phyloP scores from a whole-genome alignment of 176 grass and related monocot genomes.

The Pontederia crassipes region DNA sequence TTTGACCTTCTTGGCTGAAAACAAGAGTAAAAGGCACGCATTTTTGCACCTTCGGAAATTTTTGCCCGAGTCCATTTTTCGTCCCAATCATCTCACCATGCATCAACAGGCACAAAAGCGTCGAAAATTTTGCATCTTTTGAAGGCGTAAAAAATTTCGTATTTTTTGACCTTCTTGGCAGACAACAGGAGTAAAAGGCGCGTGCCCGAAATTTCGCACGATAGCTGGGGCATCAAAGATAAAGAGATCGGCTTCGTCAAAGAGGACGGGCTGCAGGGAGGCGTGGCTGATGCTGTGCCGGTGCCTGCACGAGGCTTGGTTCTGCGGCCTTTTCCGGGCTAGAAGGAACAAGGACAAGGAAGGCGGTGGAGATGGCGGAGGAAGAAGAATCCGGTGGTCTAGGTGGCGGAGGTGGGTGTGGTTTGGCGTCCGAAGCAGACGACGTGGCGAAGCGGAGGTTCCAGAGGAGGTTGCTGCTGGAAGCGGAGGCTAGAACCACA shows the following conservation, averaged over 20 bases:
- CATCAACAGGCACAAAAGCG: too few relatives aligned
- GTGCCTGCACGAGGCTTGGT: conserved; percentile 40
- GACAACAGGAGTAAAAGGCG: too few relatives aligned
- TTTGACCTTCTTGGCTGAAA: too few relatives aligned
- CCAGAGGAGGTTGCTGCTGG: background rate
- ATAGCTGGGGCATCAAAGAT: background rate
- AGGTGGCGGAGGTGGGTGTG: conserved; percentile 17
- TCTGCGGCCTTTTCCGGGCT: conserved; percentile 37
- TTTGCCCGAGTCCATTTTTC: too few relatives aligned
- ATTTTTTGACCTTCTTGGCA: too few relatives aligned
- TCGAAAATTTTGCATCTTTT: too few relatives aligned
- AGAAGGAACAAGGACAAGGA: background rate
- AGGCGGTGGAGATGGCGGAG: background rate
- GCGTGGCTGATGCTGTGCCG: conserved; percentile 23
- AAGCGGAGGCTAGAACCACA: too few relatives aligned
- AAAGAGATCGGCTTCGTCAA: background rate
- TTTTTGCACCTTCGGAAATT: too few relatives aligned
- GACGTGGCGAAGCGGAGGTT: conserved; percentile 1
- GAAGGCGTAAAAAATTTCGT: too few relatives aligned
- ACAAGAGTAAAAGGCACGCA: too few relatives aligned
- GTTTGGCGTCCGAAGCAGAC: background rate
- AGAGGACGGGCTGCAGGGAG: conserved; percentile 12
- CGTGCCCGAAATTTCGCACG: too few relatives aligned
- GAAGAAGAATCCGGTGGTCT: conserved; percentile 1
- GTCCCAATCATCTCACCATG: too few relatives aligned